Base-by-base conservation (phyloP, 768 basidiomycete species). In the Dendrothele bispora region DNA sequence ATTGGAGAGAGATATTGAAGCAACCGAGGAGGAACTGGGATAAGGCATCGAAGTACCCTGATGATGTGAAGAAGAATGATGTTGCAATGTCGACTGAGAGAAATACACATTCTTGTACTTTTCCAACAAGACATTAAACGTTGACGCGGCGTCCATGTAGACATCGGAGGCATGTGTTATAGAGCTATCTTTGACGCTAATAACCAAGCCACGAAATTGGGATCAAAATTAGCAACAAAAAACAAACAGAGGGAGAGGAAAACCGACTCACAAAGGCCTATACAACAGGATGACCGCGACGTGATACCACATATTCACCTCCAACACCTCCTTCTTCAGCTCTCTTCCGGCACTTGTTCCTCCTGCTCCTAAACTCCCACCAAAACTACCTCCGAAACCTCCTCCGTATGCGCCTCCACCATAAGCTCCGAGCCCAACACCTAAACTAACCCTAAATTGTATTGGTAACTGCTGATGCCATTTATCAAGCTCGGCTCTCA, bases 251-350 rank as follows among this genome's bases (percentile, higher is more conserved):
- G 12, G 24, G 11, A 14, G 22, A 17, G 30, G 38, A 24, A 21
- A 18, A 27, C 5, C 6, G 26, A 43, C 59, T 50, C 45, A 61
- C 59, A 61, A 58, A 32, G 59, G 54, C n/a, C 59, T 54, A 26
- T 56, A 59, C 2, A 65, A 55, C 48, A 65, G 49, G 25, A 60
- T 62, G 18, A 58, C 49, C 5, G 60, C 61, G 21, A 63, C 56
- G 22, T 65, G 61, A 45, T 63, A 63, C 17, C 61, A 49, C 63
- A 65, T 63, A 26, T 65, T 61, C 30, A 56, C 53, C 47, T 65
- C 63, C 32, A 65, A 43, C 15, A 65, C 59, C n/a, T 56, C 51
- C 7, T 56, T 55, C 7, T 49, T 42, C 20, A 49, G 49, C n/a
- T n/a, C n/a, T n/a, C n/a, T n/a, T n/a, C n/a, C n/a, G n/a, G n/a